Base-by-base conservation (phyloP, 1,284 basidiomycete species). In the Inonotus hispidus region DNA sequence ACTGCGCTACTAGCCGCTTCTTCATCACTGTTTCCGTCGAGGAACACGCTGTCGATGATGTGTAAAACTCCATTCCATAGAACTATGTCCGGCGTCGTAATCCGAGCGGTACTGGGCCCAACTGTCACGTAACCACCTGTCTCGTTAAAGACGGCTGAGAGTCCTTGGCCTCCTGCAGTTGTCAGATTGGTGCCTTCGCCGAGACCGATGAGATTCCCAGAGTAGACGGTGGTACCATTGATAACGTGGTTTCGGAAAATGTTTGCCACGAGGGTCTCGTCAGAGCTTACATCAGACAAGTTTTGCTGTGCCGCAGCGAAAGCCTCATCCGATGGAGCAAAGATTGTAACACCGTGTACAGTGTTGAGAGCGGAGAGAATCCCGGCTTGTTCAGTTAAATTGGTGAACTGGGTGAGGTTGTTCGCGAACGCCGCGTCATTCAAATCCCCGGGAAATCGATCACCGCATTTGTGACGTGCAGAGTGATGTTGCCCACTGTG, bases 21-120 rank as follows among this genome's bases (percentile, higher is more conserved):
- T 2, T 77, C 58, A 71, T 90, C 74, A 14, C 69, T 70, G 14
- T 75, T 69, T 2, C 79, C 77, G 71, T 88, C 82, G 53, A 84
- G 62, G 52, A 92, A 76, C 11, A 90, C 84, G 2, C 71, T 66
- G 70, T 90, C 81, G 64, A 92, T 82, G 55, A 88, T 71, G 70
- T 92, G 88, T 6, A 90, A 69, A 25, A 92, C 90, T 61, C 90
- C 90, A 66, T 92, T 92, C 32, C 77, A 70, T 27, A 83, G 72
- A 65, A 92, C 75, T 7, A 91, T 77, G 69, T 93, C 88, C 25
- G 82, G 73, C 58, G 77, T 75, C 25, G 87, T 69, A 67, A 93
- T 84, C 64, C 73, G 73, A 8, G 85, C 87, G 16, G 79, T 80
- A 8, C 79, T 73, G 50, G 80, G 80, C 29, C 80, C 81, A 11